Conservation (phyloP, 2,329 filamentous ascomycete species). For the Colletotrichum chlorophyti region DNA sequence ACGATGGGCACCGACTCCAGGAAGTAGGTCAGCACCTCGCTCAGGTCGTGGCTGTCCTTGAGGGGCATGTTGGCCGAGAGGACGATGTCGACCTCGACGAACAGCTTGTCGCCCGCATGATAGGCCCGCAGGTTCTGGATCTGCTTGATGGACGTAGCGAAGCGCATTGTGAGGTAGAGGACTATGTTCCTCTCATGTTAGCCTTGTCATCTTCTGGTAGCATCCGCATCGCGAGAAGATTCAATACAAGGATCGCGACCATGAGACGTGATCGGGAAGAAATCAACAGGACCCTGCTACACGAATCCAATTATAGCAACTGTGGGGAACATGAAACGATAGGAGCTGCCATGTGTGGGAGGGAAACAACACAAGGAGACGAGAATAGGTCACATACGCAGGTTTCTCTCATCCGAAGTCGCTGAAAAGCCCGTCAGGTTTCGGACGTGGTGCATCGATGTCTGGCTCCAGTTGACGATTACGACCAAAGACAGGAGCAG, state of each 20-base stretch:
- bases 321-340: conserved; percentile 9
- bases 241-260: too few relatives aligned
- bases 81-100: conserved; percentile 83
- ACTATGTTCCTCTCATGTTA: too few relatives aligned
- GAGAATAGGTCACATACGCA: conserved; percentile 47
- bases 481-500: conserved; percentile 80
- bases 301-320: conserved; percentile 8
- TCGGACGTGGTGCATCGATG: conserved; percentile 78
- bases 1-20: conserved; percentile 84
- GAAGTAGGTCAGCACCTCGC: conserved; percentile 81
- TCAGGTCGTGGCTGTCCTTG: conserved; percentile 81
- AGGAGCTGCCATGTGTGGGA: neutral
- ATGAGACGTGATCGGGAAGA: neutral
- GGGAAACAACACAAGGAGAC: neutral
- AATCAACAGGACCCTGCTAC: neutral
- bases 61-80: conserved; percentile 78
- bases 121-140: conserved; percentile 88
- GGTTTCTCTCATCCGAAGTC: conserved; percentile 81
- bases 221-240: too few relatives aligned
- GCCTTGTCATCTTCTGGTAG: too few relatives aligned
- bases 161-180: conserved; percentile 91
- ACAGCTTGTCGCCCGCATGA: conserved; percentile 84
- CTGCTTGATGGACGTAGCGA: conserved; percentile 84
- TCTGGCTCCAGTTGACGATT: conserved; percentile 79
- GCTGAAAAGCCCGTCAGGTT: conserved; percentile 82